These are phyloP conservation scores for Handroanthus guayacan DNA, from an alignment of 257 asterid species.

Conservation along the genomic window DNA sequence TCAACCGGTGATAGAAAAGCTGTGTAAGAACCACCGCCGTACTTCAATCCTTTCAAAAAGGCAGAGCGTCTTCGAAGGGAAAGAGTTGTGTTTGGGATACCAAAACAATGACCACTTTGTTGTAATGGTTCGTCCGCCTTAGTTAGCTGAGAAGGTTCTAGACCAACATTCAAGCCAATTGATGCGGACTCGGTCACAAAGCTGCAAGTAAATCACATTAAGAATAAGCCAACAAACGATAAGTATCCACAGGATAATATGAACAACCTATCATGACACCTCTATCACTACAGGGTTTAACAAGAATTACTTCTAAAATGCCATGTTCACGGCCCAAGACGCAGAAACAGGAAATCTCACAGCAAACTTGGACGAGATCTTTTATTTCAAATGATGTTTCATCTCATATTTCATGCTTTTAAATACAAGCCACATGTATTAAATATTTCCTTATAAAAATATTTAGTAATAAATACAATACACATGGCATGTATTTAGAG, in stretches of 20 bases:
- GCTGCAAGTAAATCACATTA: slow-evolving; percentile 52
- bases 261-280: neutral
- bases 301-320: neutral
- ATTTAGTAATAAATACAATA: too few species aligned
- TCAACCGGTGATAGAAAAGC: slow-evolving; percentile 63
- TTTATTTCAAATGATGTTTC: neutral
- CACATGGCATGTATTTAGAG: too few species aligned
- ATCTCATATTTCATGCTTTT: too few species aligned
- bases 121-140: slow-evolving; percentile 38
- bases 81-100: slow-evolving; percentile 55
- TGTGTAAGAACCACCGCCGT: slow-evolving; percentile 57
- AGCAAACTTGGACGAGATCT: neutral
- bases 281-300: neutral
- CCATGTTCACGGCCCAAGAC: neutral
- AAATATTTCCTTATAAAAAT: too few species aligned
- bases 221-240: slow-evolving; percentile 22
- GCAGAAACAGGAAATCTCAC: neutral
- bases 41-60: slow-evolving; percentile 70
- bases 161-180: slow-evolving; percentile 75
- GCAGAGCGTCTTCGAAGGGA: slow-evolving; percentile 60
- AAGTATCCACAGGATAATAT: neutral
- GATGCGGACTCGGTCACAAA: slow-evolving; percentile 68
- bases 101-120: slow-evolving; percentile 47
- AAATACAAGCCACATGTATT: too few species aligned
- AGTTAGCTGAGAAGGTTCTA: slow-evolving; percentile 48